Conservation (phyloP, 2,329 filamentous ascomycete species). For the Hypoxylon sp. region DNA sequence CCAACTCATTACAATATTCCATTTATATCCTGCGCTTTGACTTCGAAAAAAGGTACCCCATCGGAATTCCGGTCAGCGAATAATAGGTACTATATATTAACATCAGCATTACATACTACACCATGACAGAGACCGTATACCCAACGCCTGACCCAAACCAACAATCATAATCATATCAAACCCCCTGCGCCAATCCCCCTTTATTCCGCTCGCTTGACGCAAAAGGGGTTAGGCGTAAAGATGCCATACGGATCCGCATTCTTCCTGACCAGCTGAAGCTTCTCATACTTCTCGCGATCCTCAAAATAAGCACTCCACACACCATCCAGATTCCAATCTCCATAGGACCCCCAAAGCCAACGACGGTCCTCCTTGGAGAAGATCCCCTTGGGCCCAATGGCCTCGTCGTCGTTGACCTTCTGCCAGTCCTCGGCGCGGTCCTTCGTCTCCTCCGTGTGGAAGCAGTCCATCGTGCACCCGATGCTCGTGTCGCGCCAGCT, state of each 20-base stretch:
- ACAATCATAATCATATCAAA: conserved; percentile 22
- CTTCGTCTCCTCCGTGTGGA: conserved; percentile 50
- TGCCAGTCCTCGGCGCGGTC: conserved; percentile 53
- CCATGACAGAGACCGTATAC: too few species aligned
- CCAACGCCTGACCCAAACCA: too few species aligned
- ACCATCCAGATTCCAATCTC: conserved; percentile 50
- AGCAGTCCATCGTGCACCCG: conserved; percentile 53
- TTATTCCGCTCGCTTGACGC: conserved; percentile 42
- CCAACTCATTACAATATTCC: too few species aligned
- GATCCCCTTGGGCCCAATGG: conserved; percentile 44
- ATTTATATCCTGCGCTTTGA: too few species aligned
- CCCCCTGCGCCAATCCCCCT: too few species aligned
- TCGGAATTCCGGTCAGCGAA: too few species aligned
- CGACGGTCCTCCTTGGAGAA: conserved; percentile 53
- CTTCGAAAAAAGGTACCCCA: too few species aligned
- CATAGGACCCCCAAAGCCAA: conserved; percentile 53
- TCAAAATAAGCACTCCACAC: conserved; percentile 51
- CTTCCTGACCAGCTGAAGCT: conserved; percentile 48
- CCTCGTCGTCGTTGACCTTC: conserved; percentile 49
- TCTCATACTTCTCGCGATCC: conserved; percentile 50
- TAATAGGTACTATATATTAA: too few species aligned
- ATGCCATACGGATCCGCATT: conserved; percentile 43
- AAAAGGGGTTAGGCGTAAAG: conserved; percentile 45
- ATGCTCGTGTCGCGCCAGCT: conserved; percentile 58
- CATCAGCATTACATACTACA: too few species aligned